phyloP scores from a whole-genome alignment of 2,329 filamentous ascomycete genomes.

The Mariannaea elegans region DNA sequence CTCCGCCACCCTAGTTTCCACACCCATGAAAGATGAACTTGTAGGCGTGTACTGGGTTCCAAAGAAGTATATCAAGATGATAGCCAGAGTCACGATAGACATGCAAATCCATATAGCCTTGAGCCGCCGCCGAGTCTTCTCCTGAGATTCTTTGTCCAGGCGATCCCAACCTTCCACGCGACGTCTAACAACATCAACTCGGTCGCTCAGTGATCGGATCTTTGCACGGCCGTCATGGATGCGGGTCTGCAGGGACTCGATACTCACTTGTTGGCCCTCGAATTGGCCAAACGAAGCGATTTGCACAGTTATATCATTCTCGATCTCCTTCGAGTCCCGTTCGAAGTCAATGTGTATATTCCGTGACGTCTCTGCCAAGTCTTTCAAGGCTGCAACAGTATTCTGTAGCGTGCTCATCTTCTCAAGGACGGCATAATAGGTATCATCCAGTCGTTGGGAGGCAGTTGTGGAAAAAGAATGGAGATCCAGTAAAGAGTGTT shows the following conservation, averaged over 20 bases:
- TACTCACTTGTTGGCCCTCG: conserved; percentile 69
- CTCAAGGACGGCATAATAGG: conserved; percentile 77
- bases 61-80: conserved; percentile 55
- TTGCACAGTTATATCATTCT: conserved; percentile 67
- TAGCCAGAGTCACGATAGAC: conserved; percentile 56
- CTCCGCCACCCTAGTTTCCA: conserved; percentile 32
- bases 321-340: conserved; percentile 65
- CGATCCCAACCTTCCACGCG: conserved; percentile 74
- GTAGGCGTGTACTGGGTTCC: conserved; percentile 39
- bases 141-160: conserved; percentile 73
- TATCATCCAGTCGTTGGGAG: conserved; percentile 74
- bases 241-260: conserved; percentile 68
- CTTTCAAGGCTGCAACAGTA: conserved; percentile 71
- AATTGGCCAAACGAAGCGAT: conserved; percentile 70
- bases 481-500: conserved; percentile 62
- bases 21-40: conserved; percentile 16
- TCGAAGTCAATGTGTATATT: conserved; percentile 68
- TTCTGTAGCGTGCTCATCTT: conserved; percentile 71
- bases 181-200: conserved; percentile 70
- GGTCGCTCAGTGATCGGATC: conserved; percentile 66
- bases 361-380: conserved; percentile 70
- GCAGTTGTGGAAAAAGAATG: conserved; percentile 68
- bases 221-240: conserved; percentile 68
- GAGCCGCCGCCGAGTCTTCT: conserved; percentile 70
- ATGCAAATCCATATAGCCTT: conserved; percentile 71